These are phyloP conservation scores for Colletotrichum spaethianum DNA, from an alignment of 2,329 filamentous ascomycete species.

Conservation along the genomic window DNA sequence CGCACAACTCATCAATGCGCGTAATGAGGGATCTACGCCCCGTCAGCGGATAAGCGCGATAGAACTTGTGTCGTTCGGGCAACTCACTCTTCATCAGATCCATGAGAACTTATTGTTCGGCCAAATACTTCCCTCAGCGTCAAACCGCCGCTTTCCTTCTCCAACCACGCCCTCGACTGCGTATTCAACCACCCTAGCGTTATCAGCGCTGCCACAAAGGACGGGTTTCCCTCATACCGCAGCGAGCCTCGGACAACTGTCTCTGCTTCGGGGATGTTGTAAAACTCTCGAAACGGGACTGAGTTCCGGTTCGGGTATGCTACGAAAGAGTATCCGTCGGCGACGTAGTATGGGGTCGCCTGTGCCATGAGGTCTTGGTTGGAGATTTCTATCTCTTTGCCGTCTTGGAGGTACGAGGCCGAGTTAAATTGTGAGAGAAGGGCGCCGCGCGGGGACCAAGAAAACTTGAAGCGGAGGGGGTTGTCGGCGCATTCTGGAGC, in stretches of 20 bases:
- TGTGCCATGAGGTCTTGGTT: slow-evolving; percentile 72
- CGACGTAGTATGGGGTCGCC: slow-evolving; percentile 77
- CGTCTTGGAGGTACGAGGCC: slow-evolving; percentile 75
- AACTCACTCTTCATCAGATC: slow-evolving; percentile 75
- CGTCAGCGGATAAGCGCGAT: neutral
- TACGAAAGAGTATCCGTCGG: slow-evolving; percentile 71
- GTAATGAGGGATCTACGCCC: slow-evolving; percentile 59
- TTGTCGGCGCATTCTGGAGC: slow-evolving; percentile 73
- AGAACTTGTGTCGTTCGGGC: too few relatives aligned
- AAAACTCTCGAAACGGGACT: slow-evolving; percentile 76
- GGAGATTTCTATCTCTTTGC: slow-evolving; percentile 62
- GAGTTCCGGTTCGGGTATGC: slow-evolving; percentile 81
- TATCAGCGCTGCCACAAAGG: slow-evolving; percentile 77
- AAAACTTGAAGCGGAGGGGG: slow-evolving; percentile 80
- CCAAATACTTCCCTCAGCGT: slow-evolving; percentile 79
- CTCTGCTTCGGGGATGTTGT: slow-evolving; percentile 78
- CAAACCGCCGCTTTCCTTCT: slow-evolving; percentile 87
- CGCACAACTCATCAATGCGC: slow-evolving; percentile 73
- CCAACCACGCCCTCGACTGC: slow-evolving; percentile 56
- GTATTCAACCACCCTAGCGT: slow-evolving; percentile 74
- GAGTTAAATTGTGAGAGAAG: slow-evolving; percentile 77
- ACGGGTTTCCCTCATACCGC: slow-evolving; percentile 77
- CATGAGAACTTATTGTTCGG: slow-evolving; percentile 78
- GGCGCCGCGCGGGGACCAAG: slow-evolving; percentile 75
- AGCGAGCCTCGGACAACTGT: slow-evolving; percentile 78